Evolutionary conservation across 2,329 filamentous ascomycete species (phyloP).

Genomic region (Xylariaceae sp.): DNA sequence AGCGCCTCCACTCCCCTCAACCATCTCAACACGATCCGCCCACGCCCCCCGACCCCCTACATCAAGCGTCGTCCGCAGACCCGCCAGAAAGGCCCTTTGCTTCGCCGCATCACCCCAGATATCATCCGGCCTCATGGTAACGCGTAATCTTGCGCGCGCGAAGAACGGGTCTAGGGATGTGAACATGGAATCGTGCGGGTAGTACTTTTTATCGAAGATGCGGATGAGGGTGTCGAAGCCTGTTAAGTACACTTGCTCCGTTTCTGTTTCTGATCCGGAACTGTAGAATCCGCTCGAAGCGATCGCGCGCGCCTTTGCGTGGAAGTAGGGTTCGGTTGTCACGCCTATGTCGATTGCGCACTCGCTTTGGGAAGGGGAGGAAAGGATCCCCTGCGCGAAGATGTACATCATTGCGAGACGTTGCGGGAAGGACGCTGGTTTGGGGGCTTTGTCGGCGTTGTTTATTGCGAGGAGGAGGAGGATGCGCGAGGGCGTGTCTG

Average conservation of each 20-base stretch:
- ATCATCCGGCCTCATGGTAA: constrained; percentile 58
- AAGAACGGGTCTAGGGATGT: constrained; percentile 60
- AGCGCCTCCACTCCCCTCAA: constrained; percentile 37
- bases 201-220: constrained; percentile 69
- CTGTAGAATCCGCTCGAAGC: constrained; percentile 40
- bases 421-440: constrained; percentile 62
- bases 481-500: constrained; percentile 35
- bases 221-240: constrained; percentile 74
- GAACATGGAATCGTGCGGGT: constrained; percentile 46
- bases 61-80: constrained; percentile 45
- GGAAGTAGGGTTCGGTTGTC: constrained; percentile 68
- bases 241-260: constrained; percentile 61
- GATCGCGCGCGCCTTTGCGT: constrained; percentile 62
- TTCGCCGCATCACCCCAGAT: constrained; percentile 53
- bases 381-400: constrained; percentile 54
- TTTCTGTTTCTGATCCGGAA: background rate
- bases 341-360: constrained; percentile 58
- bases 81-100: constrained; percentile 50
- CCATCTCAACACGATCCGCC: constrained; percentile 56
- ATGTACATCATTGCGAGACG: constrained; percentile 66
- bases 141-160: constrained; percentile 52
- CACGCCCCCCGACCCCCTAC: constrained; percentile 51
- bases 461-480: constrained; percentile 57
- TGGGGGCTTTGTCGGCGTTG: constrained; percentile 62
- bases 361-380: background rate